These are phyloP conservation scores for Herpetomonas tarakana DNA, from an alignment of 208 protist species.

Conservation along the genomic window DNA sequence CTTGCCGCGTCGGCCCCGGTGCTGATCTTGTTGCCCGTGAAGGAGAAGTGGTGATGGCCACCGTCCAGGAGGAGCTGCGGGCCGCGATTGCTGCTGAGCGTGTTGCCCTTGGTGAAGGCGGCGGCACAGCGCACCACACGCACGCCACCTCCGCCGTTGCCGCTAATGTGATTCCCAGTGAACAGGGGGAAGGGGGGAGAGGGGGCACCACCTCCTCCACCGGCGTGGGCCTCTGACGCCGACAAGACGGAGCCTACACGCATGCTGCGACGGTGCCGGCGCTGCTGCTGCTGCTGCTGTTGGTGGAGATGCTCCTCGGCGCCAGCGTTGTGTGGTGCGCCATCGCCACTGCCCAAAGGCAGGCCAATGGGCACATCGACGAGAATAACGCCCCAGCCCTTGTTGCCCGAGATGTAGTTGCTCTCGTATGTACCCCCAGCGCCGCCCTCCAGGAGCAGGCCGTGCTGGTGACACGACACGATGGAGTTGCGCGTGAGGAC, in stretches of 20 bases:
- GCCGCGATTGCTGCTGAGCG: conserved; percentile 26
- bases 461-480: conserved; percentile 23
- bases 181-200: conserved; percentile 10
- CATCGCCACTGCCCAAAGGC: background rate
- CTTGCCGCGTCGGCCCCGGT: background rate
- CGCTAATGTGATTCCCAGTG: conserved; percentile 28
- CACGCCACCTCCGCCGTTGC: conserved; percentile 27
- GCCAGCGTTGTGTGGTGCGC: too few relatives aligned
- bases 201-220: too few relatives aligned
- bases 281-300: too few relatives aligned
- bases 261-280: background rate
- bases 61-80: conserved; percentile 27
- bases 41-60: conserved; percentile 14
- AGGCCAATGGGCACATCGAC: conserved; percentile 8
- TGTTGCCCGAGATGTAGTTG: conserved; percentile 44
- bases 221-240: background rate
- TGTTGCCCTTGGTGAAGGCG: conserved; percentile 16
- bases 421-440: conserved; percentile 24
- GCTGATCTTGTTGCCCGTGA: conserved; percentile 13
- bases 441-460: conserved; percentile 18
- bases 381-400: conserved; percentile 34
- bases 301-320: too few relatives aligned
- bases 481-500: conserved; percentile 34
- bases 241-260: background rate
- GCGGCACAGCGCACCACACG: conserved; percentile 18